Evolutionary conservation across 345 rosid genomes (phyloP).

Genomic region (Lepidium africanum): DNA sequence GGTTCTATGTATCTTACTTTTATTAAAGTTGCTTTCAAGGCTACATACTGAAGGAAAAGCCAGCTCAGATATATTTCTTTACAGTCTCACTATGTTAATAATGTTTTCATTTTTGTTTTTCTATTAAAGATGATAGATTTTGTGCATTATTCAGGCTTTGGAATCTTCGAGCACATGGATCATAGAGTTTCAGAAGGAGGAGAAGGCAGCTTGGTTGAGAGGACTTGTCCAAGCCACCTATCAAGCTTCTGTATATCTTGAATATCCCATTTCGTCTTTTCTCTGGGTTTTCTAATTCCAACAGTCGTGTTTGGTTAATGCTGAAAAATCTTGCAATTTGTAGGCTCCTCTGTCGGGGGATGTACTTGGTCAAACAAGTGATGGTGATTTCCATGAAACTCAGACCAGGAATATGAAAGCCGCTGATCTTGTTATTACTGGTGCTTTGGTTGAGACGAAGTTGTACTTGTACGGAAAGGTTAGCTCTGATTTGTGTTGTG

Average conservation of each 20-base stretch:
- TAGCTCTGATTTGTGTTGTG: conserved; percentile 22
- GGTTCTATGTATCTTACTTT: conserved; percentile 5
- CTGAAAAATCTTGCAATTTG: conserved; percentile 7
- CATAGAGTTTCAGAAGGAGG: conserved; percentile 66
- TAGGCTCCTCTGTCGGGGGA: conserved; percentile 71
- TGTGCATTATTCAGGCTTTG: conserved; percentile 55
- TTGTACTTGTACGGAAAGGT: conserved; percentile 79
- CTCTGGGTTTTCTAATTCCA: conserved; percentile 9
- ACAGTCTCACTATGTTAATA: conserved; percentile 1
- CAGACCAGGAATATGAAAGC: conserved; percentile 41
- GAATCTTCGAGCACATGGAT: conserved; percentile 94
- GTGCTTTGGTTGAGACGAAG: conserved; percentile 72
- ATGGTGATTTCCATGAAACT: conserved; percentile 33
- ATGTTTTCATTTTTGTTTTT: background rate
- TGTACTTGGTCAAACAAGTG: conserved; percentile 51
- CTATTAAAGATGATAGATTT: background rate
- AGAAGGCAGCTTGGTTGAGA: conserved; percentile 75
- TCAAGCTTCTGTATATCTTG: conserved; percentile 77
- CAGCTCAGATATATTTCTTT: background rate
- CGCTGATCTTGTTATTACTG: conserved; percentile 76
- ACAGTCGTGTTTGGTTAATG: background rate
- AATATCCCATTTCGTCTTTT: background rate
- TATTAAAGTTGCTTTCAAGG: background rate
- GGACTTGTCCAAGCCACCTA: conserved; percentile 85
- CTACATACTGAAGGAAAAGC: conserved; percentile 6